Evolutionary conservation across 2,329 filamentous ascomycete species (phyloP).

Genomic region (Cyphellophora attinorum): DNA sequence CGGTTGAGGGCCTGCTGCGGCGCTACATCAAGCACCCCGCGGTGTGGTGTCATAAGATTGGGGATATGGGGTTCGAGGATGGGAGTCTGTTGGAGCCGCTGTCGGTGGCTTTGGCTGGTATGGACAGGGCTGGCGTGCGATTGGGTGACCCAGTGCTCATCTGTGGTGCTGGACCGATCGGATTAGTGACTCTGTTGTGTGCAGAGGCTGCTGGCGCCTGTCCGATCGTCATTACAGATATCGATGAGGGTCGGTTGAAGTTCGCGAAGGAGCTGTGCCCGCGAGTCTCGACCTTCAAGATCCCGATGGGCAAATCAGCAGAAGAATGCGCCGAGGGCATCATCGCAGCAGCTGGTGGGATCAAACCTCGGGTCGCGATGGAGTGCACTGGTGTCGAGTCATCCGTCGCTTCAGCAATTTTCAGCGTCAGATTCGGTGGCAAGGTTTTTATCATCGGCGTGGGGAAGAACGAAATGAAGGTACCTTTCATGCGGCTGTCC

Average conservation of each 20-base stretch:
- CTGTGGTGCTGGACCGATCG: slow-evolving; percentile 90
- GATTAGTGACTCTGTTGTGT: slow-evolving; percentile 78
- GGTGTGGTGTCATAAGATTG: slow-evolving; percentile 93
- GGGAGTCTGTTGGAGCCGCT: slow-evolving; percentile 86
- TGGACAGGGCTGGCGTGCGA: slow-evolving; percentile 70
- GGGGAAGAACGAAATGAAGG: slow-evolving; percentile 87
- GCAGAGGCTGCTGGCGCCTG: slow-evolving; percentile 77
- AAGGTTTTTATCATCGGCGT: slow-evolving; percentile 97
- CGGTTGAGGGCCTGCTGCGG: slow-evolving; percentile 74
- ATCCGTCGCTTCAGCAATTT: slow-evolving; percentile 76
- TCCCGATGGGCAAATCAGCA: slow-evolving; percentile 31
- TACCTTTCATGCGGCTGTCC: slow-evolving; percentile 89
- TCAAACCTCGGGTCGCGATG: slow-evolving; percentile 72
- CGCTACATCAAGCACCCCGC: slow-evolving; percentile 94
- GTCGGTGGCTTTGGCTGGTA: slow-evolving; percentile 75
- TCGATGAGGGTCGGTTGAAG: slow-evolving; percentile 71
- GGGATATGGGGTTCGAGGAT: slow-evolving; percentile 82
- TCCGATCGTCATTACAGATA: slow-evolving; percentile 88
- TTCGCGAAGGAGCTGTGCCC: slow-evolving; percentile 82
- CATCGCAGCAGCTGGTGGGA: slow-evolving; percentile 61
- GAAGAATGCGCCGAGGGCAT: slow-evolving; percentile 64
- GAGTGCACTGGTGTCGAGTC: slow-evolving; percentile 95
- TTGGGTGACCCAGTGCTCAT: slow-evolving; percentile 82
- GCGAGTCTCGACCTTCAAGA: slow-evolving; percentile 61
- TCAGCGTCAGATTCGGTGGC: slow-evolving; percentile 86